Conservation (phyloP, 2,329 filamentous ascomycete genomes). For the Magnaporthiopsis rhizophila region DNA sequence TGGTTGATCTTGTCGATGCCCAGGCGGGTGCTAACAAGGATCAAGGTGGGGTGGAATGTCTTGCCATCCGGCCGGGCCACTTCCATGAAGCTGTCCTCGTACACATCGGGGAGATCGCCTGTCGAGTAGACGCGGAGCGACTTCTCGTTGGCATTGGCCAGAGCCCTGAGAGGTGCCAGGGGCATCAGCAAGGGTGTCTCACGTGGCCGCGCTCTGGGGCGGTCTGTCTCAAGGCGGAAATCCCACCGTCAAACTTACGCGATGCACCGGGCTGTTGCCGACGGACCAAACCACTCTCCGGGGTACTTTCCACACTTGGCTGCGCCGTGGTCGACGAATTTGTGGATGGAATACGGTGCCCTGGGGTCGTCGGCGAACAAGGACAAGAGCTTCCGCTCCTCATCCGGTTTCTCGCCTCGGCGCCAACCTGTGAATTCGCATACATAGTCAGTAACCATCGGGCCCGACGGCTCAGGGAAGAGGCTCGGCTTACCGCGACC, state of each 20-base stretch:
- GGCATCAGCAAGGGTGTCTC: conserved; percentile 3
- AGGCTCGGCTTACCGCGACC: conserved; percentile 58
- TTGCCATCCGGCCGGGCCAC: conserved; percentile 61
- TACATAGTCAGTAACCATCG: neutral
- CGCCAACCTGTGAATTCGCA: conserved; percentile 57
- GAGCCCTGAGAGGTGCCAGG: conserved; percentile 47
- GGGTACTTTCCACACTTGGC: conserved; percentile 86
- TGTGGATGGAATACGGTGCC: conserved; percentile 90
- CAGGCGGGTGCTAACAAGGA: conserved; percentile 80
- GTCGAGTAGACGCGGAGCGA: conserved; percentile 79
- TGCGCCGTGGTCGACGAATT: conserved; percentile 84
- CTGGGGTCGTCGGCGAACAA: conserved; percentile 80
- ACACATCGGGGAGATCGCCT: conserved; percentile 84
- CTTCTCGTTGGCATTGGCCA: conserved; percentile 59
- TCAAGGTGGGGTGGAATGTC: conserved; percentile 72
- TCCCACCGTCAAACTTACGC: conserved; percentile 52
- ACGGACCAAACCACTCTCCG: conserved; percentile 98
- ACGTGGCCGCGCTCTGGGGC: neutral
- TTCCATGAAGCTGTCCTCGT: conserved; percentile 78
- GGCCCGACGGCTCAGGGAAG: too few species aligned
- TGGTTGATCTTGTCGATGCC: conserved; percentile 92
- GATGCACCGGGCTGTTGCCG: conserved; percentile 87
- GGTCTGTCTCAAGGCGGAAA: too few species aligned
- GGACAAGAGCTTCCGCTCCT: conserved; percentile 65
- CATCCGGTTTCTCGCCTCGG: conserved; percentile 43